Evolutionary conservation across 2,329 filamentous ascomycete genomes (phyloP).

Genomic region (Trichophyton schoenleinii): DNA sequence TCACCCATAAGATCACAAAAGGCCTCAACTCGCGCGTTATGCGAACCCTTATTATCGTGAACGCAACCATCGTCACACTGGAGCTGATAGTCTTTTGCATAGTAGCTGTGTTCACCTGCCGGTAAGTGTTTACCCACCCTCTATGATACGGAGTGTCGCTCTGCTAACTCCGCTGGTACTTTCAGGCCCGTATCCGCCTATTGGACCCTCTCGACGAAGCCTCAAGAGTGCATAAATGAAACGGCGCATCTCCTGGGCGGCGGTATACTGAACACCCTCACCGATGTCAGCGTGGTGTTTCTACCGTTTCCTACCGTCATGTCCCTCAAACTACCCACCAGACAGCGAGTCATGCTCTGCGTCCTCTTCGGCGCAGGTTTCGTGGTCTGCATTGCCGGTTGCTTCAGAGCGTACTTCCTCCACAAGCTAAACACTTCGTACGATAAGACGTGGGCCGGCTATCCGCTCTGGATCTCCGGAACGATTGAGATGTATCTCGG

Average conservation of each 20-base stretch:
- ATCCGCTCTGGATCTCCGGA: background rate
- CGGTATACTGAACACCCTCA: background rate
- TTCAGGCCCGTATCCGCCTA: background rate
- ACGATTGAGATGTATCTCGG: background rate
- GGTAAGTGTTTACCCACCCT: background rate
- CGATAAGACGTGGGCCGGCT: slow-evolving; percentile 1
- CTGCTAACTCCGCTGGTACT: background rate
- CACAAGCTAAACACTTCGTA: background rate
- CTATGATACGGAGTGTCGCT: background rate
- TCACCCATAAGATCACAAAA: background rate
- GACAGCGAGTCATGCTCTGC: background rate
- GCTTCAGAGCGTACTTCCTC: background rate
- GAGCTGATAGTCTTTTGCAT: background rate
- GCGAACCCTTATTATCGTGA: background rate
- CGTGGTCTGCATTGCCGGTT: background rate
- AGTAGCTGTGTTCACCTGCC: background rate
- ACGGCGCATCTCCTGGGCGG: background rate
- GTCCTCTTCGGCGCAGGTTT: background rate
- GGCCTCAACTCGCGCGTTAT: background rate
- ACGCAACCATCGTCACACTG: background rate
- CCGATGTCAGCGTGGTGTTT: background rate
- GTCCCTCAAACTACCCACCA: background rate
- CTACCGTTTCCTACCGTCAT: background rate
- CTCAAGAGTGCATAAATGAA: background rate
- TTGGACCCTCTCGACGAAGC: background rate